A percentile compares a stretch with the other conserved stretches of the same genome.
Evolutionary conservation across 306 rosid genomes (phyloP).

Genomic region (Malus sylvestris): DNA sequence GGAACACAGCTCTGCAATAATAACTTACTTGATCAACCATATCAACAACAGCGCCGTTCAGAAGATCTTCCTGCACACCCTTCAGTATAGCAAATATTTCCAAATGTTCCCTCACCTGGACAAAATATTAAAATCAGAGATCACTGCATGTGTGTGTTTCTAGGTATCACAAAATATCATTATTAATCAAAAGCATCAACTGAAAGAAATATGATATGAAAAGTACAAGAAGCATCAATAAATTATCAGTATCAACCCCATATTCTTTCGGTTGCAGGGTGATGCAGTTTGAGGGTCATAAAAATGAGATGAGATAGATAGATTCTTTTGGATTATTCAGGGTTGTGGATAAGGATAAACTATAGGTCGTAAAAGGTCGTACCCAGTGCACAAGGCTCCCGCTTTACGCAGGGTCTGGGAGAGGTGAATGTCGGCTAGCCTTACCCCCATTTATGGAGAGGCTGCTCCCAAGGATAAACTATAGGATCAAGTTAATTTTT

Average conservation of each 20-base stretch:
- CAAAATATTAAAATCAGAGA: constrained; percentile 2
- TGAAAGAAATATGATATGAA: no score
- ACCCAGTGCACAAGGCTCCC: no score
- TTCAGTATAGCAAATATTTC: constrained; percentile 81
- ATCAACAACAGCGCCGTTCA: constrained; percentile 51
- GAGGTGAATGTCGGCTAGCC: no score
- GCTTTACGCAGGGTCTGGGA: no score
- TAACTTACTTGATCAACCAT: constrained; percentile 89
- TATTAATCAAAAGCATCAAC: not conserved
- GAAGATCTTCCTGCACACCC: constrained; percentile 70
- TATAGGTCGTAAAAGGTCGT: not conserved
- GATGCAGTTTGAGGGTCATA: not conserved
- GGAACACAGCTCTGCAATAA: not conserved
- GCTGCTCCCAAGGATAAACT: not conserved
- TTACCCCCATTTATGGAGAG: no score
- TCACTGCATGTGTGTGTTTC: not conserved
- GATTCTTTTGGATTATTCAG: not conserved
- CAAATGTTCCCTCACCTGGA: constrained; percentile 89
- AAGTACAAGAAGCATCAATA: no score
- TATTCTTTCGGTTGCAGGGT: not conserved
- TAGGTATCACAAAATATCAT: not conserved
- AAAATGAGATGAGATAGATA: not conserved
- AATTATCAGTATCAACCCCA: no score
- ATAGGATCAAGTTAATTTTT: not conserved
- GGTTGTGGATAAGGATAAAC: not conserved